Evolutionary conservation across 257 asterid genomes (phyloP).

Genomic region (Verbascum thapsus): DNA sequence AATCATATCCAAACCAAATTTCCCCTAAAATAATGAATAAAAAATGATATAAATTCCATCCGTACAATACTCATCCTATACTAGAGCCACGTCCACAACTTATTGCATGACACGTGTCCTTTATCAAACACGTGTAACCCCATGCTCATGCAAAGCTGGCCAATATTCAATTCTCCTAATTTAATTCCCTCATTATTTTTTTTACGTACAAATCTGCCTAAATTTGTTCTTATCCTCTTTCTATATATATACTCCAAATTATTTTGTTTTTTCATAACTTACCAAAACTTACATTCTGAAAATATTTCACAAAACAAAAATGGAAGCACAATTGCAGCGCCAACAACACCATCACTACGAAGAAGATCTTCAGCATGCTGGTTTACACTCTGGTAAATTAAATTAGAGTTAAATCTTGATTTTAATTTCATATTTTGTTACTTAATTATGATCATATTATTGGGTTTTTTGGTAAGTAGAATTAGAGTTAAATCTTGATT

Average conservation of each 20-base stretch:
- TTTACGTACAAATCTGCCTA: constrained; percentile 8
- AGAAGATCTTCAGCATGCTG: constrained; percentile 33
- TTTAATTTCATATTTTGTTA: neutral
- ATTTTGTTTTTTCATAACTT: neutral
- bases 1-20: constrained; percentile 10
- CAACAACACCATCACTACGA: constrained; percentile 23
- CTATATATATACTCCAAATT: neutral
- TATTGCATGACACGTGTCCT: constrained; percentile 41
- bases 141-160: constrained; percentile 40
- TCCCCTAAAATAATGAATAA: constrained; percentile 18
- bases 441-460: too few species aligned
- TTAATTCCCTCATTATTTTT: neutral
- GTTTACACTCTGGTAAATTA: constrained; percentile 30
- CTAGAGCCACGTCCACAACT: constrained; percentile 45
- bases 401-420: neutral
- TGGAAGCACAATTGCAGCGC: constrained; percentile 41
- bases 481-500: too few species aligned
- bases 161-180: too few species aligned
- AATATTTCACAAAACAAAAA: neutral
- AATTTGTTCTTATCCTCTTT: constrained; percentile 26
- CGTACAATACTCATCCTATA: too few species aligned
- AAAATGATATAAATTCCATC: too few species aligned
- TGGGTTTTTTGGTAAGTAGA: too few species aligned
- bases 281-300: neutral
- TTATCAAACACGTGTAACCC: constrained; percentile 27